phyloP scores from a whole-genome alignment of 352 stramenopile species.

The Phytopythium ostracodes region DNA sequence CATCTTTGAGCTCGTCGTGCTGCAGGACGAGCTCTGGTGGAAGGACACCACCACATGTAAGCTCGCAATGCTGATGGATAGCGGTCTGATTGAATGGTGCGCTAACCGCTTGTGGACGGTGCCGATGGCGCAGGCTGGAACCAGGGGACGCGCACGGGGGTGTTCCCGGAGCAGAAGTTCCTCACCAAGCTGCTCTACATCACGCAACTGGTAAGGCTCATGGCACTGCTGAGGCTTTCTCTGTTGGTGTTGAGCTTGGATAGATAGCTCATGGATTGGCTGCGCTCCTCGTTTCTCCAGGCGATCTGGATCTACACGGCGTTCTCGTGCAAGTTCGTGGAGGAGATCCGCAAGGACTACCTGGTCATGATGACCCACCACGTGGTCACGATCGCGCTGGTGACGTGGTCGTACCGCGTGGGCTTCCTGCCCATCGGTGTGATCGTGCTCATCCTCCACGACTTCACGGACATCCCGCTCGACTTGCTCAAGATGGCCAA shows the following conservation, averaged over 20 bases:
- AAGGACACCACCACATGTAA: slow-evolving; percentile 78
- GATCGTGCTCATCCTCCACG: slow-evolving; percentile 80
- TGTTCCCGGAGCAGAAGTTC: slow-evolving; percentile 81
- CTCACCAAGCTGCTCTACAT: slow-evolving; percentile 82
- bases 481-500: slow-evolving; percentile 90
- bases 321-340: slow-evolving; percentile 87
- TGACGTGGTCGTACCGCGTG: slow-evolving; percentile 80
- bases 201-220: slow-evolving; percentile 59
- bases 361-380: slow-evolving; percentile 90
- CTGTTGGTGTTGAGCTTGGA: too few relatives aligned
- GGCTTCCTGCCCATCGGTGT: slow-evolving; percentile 82
- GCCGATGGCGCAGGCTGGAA: slow-evolving; percentile 43
- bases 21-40: slow-evolving; percentile 83
- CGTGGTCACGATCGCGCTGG: slow-evolving; percentile 81
- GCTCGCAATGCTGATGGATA: too few relatives aligned
- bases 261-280: not conserved
- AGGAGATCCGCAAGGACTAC: slow-evolving; percentile 88
- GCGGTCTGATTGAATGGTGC: not conserved
- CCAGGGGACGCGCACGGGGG: slow-evolving; percentile 56
- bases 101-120: slow-evolving; percentile 5
- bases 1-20: slow-evolving; percentile 78
- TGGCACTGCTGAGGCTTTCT: too few relatives aligned
- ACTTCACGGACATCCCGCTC: slow-evolving; percentile 85
- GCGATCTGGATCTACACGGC: slow-evolving; percentile 89
- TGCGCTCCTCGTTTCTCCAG: slow-evolving; percentile 15